These are phyloP conservation scores for Penicillium sp. DNA, from an alignment of 2,329 filamentous ascomycete species.

Conservation along the genomic window DNA sequence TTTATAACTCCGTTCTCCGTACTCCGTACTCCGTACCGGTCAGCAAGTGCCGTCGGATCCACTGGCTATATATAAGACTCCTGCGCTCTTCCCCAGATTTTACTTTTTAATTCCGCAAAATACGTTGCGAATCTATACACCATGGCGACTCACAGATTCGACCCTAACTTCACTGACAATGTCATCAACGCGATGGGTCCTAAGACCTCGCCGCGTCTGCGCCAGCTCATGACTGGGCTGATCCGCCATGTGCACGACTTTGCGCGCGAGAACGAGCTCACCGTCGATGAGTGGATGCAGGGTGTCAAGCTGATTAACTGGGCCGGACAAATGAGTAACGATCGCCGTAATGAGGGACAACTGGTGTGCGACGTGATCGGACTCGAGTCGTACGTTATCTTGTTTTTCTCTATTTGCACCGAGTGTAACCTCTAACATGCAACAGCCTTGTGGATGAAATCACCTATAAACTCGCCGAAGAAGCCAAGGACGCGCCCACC, in stretches of 20 bases:
- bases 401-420: background rate
- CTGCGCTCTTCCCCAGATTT: background rate
- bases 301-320: constrained; percentile 56
- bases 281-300: constrained; percentile 55
- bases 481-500: constrained; percentile 54
- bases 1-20: constrained; percentile 2
- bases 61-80: constrained; percentile 11
- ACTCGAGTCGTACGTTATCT: constrained; percentile 48
- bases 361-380: constrained; percentile 56
- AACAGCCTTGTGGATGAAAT: constrained; percentile 69
- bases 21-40: constrained; percentile 1
- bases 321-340: constrained; percentile 58
- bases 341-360: constrained; percentile 60
- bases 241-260: constrained; percentile 57
- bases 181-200: constrained; percentile 71
- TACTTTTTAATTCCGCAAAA: background rate
- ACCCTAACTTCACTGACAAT: constrained; percentile 57
- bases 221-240: constrained; percentile 53
- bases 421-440: background rate
- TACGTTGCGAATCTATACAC: constrained; percentile 4
- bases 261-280: constrained; percentile 54
- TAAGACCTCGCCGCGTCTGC: constrained; percentile 61
- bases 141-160: constrained; percentile 35
- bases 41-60: constrained; percentile 14
- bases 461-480: constrained; percentile 59